These are phyloP conservation scores for Wickerhamomyces kurtzmanii DNA, from an alignment of 805 yeast genomes.

Conservation along the genomic window DNA sequence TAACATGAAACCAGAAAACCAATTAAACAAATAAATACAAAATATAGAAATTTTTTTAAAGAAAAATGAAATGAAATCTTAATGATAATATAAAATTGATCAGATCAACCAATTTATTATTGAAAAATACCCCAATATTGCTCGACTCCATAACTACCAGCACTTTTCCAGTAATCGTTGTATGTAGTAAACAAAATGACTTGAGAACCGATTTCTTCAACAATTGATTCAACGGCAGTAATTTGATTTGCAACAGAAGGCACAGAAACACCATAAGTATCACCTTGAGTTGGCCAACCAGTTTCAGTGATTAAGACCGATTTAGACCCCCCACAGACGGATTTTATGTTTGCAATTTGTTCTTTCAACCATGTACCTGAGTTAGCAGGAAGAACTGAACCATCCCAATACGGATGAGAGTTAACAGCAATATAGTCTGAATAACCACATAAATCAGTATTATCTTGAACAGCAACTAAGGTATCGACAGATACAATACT, in stretches of 20 bases:
- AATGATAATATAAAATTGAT: no score
- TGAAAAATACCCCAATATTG: slow-evolving; percentile 35
- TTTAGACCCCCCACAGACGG: slow-evolving; percentile 38
- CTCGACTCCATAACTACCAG: slow-evolving; percentile 49
- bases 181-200: slow-evolving; percentile 51
- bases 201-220: slow-evolving; percentile 32
- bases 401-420: slow-evolving; percentile 61
- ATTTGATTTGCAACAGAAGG: slow-evolving; percentile 46
- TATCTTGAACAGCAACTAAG: slow-evolving; percentile 43
- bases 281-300: slow-evolving; percentile 65
- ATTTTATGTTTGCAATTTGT: slow-evolving; percentile 35
- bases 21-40: background rate
- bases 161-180: slow-evolving; percentile 54
- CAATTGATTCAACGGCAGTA: slow-evolving; percentile 40
- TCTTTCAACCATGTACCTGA: slow-evolving; percentile 43
- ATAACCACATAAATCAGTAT: slow-evolving; percentile 41
- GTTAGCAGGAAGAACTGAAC: slow-evolving; percentile 35
- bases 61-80: no score
- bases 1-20: background rate
- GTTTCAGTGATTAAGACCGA: slow-evolving; percentile 44
- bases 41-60: slow-evolving; percentile 2
- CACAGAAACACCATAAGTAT: slow-evolving; percentile 40
- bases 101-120: background rate
- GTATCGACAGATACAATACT: slow-evolving; percentile 56
- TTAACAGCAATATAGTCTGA: slow-evolving; percentile 60